A percentile compares a stretch with the other conserved stretches of the same genome.
phyloP scores from a whole-genome alignment of 768 basidiomycete species.

The Tulasnella calospora region DNA sequence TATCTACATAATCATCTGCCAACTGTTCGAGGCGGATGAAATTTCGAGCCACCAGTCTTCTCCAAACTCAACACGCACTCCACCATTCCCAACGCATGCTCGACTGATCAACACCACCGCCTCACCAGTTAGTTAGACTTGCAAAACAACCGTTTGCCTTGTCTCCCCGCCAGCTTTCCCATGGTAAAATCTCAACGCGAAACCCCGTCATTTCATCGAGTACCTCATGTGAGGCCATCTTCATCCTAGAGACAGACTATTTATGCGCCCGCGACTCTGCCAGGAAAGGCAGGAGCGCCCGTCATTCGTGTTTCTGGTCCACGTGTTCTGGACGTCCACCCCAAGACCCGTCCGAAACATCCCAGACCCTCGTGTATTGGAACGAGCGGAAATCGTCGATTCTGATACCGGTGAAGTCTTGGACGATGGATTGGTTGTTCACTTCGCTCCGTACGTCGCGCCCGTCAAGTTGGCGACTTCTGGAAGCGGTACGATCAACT shows the following conservation, averaged over 20 bases:
- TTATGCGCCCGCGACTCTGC: constrained; percentile 82
- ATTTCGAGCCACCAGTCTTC: not conserved
- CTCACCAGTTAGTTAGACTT: not conserved
- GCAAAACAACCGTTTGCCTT: not conserved
- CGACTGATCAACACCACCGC: not conserved
- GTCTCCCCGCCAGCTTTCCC: too few species aligned
- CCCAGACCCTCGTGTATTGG: constrained; percentile 62
- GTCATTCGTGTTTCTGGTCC: constrained; percentile 82
- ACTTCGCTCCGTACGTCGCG: constrained; percentile 59
- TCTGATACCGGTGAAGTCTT: constrained; percentile 56
- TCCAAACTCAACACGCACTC: not conserved
- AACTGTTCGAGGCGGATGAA: not conserved
- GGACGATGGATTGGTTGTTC: constrained; percentile 78
- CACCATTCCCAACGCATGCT: not conserved
- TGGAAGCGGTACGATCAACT: not conserved
- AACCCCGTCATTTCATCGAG: not conserved
- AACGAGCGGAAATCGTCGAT: constrained; percentile 64
- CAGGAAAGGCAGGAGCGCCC: constrained; percentile 78
- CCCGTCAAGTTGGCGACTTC: not conserved
- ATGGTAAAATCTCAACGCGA: not conserved
- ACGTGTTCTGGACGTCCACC: constrained; percentile 59
- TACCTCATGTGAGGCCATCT: constrained; percentile 15
- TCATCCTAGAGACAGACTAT: constrained; percentile 51
- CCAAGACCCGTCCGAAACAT: constrained; percentile 47
- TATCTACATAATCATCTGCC: not conserved